Conservation (phyloP, 768 basidiomycete genomes). For the Galerina marginata region DNA sequence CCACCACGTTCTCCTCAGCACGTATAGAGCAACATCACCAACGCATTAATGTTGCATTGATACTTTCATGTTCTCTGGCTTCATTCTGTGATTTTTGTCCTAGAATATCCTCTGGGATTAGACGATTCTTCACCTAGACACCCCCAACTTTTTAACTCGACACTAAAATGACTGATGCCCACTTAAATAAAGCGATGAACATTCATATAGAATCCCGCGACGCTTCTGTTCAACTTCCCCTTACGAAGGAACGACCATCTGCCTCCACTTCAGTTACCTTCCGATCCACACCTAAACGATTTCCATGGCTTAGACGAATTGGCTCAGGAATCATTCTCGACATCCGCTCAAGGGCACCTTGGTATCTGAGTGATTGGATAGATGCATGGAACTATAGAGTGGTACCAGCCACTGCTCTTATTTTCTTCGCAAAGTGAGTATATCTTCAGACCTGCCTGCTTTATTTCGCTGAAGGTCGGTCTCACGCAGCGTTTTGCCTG, state of each 20-base stretch:
- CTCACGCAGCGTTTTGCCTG: slow-evolving; percentile 73
- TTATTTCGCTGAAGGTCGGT: neutral
- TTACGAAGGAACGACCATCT: slow-evolving; percentile 14
- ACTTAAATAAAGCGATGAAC: neutral
- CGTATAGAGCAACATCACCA: too few relatives aligned
- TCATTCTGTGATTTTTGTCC: neutral
- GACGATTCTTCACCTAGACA: neutral
- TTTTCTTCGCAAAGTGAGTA: slow-evolving; percentile 83
- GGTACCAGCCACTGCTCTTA: slow-evolving; percentile 82
- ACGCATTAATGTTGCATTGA: too few relatives aligned
- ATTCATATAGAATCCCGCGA: slow-evolving; percentile 6
- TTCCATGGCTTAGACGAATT: slow-evolving; percentile 38
- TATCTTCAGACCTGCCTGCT: neutral
- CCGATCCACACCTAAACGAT: slow-evolving; percentile 13
- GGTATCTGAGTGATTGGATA: slow-evolving; percentile 86
- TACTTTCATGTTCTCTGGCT: neutral
- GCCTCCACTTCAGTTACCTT: slow-evolving; percentile 20
- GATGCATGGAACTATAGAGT: slow-evolving; percentile 94
- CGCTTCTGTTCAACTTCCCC: slow-evolving; percentile 1
- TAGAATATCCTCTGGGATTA: neutral
- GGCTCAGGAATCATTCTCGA: slow-evolving; percentile 75
- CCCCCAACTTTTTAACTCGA: neutral
- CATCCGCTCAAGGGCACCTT: slow-evolving; percentile 72
- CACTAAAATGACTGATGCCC: neutral
- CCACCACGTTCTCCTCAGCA: too few relatives aligned